Conservation (phyloP, 768 basidiomycete genomes). For the Psilocybe subaeruginosa region DNA sequence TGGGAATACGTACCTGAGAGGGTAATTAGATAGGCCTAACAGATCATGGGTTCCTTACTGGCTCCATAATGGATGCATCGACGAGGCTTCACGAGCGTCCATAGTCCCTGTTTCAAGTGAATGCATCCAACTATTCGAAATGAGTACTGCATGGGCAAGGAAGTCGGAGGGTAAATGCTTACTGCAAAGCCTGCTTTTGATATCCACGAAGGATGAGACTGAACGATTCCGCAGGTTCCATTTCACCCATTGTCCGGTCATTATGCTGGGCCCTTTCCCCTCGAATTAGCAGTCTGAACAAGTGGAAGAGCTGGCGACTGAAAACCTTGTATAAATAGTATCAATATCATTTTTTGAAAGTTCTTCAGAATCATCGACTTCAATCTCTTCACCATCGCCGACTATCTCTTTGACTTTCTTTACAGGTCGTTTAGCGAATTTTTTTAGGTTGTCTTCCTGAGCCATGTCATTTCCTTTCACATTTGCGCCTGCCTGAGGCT, state of each 20-base stretch:
- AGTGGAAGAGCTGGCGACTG: neutral
- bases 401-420: slow-evolving; percentile 69
- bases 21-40: slow-evolving; percentile 8
- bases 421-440: slow-evolving; percentile 37
- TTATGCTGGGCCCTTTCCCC: slow-evolving; percentile 89
- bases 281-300: neutral
- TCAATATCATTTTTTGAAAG: slow-evolving; percentile 81
- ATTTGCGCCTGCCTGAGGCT: slow-evolving; percentile 55
- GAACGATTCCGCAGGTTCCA: slow-evolving; percentile 83
- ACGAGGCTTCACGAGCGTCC: slow-evolving; percentile 67
- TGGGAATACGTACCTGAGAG: slow-evolving; percentile 73
- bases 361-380: slow-evolving; percentile 84
- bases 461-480: slow-evolving; percentile 35
- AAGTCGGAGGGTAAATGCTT: slow-evolving; percentile 22
- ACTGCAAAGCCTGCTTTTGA: slow-evolving; percentile 92
- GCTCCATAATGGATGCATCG: slow-evolving; percentile 95
- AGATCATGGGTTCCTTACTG: slow-evolving; percentile 54
- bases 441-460: slow-evolving; percentile 44
- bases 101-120: slow-evolving; percentile 78
- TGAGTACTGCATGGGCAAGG: too few relatives aligned
- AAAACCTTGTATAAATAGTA: slow-evolving; percentile 81
- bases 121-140: slow-evolving; percentile 78
- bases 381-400: slow-evolving; percentile 81
- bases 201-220: slow-evolving; percentile 78
- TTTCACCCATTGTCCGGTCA: slow-evolving; percentile 75